These are phyloP conservation scores for Knoxdaviesia capensis DNA, from an alignment of 2,329 filamentous ascomycete genomes.

Conservation along the genomic window DNA sequence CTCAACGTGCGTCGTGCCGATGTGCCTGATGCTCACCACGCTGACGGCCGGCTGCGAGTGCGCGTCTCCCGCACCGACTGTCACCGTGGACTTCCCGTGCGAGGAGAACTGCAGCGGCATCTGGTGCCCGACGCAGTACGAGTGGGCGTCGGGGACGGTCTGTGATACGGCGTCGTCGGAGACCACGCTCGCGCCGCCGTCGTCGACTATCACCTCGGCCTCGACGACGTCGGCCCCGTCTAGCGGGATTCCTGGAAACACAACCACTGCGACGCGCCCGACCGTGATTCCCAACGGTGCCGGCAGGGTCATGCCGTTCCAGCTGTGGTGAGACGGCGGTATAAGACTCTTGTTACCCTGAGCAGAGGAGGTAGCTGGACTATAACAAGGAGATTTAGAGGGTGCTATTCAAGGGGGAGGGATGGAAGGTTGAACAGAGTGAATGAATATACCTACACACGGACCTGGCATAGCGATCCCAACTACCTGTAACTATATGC, in stretches of 20 bases:
- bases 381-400: too few relatives aligned
- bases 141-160: background rate
- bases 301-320: background rate
- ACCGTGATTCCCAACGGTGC: constrained; percentile 2
- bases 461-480: too few relatives aligned
- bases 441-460: too few relatives aligned
- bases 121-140: constrained; percentile 1
- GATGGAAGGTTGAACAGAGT: too few relatives aligned
- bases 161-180: background rate
- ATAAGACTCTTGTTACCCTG: too few relatives aligned
- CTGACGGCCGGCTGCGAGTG: constrained; percentile 5
- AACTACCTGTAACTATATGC: too few relatives aligned
- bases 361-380: too few relatives aligned
- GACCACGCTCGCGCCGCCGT: too few relatives aligned
- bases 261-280: constrained; percentile 2
- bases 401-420: too few relatives aligned
- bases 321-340: background rate
- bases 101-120: background rate
- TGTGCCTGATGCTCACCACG: constrained; percentile 13
- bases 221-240: constrained; percentile 2
- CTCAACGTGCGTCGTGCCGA: constrained; percentile 12
- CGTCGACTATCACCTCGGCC: background rate
- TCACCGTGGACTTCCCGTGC: constrained; percentile 3
- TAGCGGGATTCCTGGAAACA: constrained; percentile 1
- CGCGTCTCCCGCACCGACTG: background rate